These are phyloP conservation scores for Umbellularia californica DNA, from an alignment of 164 flowering plant genomes.

Conservation along the genomic window DNA sequence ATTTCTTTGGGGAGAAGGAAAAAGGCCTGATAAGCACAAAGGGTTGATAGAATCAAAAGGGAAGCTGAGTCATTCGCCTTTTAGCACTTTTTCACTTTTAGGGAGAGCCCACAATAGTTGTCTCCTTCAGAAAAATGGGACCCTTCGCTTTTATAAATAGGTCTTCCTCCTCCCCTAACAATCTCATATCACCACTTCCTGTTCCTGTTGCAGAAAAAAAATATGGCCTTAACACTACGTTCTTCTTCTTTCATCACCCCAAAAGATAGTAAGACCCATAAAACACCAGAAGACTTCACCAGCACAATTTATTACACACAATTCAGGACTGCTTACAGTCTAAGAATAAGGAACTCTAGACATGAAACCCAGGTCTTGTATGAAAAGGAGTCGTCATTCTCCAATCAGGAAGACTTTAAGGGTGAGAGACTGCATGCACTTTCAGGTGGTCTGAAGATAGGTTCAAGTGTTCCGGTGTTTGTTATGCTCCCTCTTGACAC, in stretches of 20 bases:
- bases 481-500: conserved; percentile 93
- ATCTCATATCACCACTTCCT: conserved; percentile 5
- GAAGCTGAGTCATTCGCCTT: conserved; percentile 23
- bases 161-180: neutral
- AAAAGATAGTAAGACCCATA: conserved; percentile 41
- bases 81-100: conserved; percentile 27
- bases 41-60: conserved; percentile 13
- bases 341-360: conserved; percentile 33
- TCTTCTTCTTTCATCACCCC: conserved; percentile 55
- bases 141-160: conserved; percentile 28
- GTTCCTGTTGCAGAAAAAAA: neutral
- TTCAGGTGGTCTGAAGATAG: conserved; percentile 16
- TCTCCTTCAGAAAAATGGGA: conserved; percentile 18
- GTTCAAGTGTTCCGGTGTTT: conserved; percentile 49
- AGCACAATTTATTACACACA: conserved; percentile 33
- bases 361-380: conserved; percentile 22
- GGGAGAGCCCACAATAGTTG: conserved; percentile 40
- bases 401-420: conserved; percentile 13
- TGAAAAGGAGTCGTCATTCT: conserved; percentile 5
- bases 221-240: conserved; percentile 31
- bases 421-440: conserved; percentile 44
- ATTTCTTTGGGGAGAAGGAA: neutral
- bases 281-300: conserved; percentile 39
- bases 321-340: conserved; percentile 28
- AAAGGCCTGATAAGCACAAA: neutral